These are phyloP conservation scores for Ustilago trichophora DNA, from an alignment of 1,284 basidiomycete species.

Conservation along the genomic window DNA sequence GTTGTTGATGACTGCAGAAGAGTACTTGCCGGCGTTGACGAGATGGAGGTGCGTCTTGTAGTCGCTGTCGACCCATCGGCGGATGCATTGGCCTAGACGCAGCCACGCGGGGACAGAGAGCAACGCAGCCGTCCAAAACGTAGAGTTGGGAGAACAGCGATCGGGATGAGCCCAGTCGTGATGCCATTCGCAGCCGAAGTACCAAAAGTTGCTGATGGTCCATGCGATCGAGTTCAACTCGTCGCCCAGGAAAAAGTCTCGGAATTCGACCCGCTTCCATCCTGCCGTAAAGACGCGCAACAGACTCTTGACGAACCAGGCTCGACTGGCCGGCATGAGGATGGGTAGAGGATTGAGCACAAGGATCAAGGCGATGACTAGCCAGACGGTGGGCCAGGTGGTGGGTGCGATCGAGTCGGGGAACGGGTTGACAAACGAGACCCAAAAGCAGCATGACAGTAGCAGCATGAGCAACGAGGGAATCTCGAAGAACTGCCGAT, in stretches of 20 bases:
- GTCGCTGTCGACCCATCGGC: conserved; percentile 81
- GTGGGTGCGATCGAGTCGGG: conserved; percentile 57
- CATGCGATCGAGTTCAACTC: conserved; percentile 66
- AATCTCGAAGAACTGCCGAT: conserved; percentile 83
- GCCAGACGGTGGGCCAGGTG: conserved; percentile 86
- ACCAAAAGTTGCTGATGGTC: conserved; percentile 69
- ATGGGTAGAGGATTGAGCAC: conserved; percentile 82
- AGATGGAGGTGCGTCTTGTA: conserved; percentile 76
- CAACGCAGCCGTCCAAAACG: conserved; percentile 68
- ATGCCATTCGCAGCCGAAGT: conserved; percentile 76
- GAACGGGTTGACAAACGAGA: conserved; percentile 75
- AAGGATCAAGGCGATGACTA: conserved; percentile 73
- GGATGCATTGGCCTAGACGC: conserved; percentile 84
- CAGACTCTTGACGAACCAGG: conserved; percentile 79
- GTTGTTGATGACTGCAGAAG: conserved; percentile 55
- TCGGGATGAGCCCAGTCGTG: conserved; percentile 46
- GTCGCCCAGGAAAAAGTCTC: conserved; percentile 67
- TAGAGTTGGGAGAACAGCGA: conserved; percentile 50
- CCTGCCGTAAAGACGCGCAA: conserved; percentile 75
- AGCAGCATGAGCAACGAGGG: conserved; percentile 81
- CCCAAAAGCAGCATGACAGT: conserved; percentile 82
- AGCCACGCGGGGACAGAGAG: conserved; percentile 75
- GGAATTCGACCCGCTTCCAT: conserved; percentile 67
- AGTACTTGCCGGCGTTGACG: conserved; percentile 75
- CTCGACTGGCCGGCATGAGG: conserved; percentile 75